Evolutionary conservation across 225 moss, liverwort and hornwort genomes (phyloP).

Genomic region (Pseudoscleropodium purum): DNA sequence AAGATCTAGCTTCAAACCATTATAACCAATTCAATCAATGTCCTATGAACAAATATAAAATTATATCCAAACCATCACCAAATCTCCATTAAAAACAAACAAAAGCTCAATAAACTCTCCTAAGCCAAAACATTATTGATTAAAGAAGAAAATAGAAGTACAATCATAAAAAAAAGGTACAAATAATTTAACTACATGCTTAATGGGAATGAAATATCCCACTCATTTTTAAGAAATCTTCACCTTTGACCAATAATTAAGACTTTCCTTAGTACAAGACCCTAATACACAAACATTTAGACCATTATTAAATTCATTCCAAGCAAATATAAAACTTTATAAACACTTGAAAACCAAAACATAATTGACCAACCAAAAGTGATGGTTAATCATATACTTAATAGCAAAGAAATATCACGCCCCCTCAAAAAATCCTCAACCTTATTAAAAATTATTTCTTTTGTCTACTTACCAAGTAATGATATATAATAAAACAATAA

Average conservation of each 20-base stretch:
- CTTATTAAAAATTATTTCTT: background rate
- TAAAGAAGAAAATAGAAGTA: background rate
- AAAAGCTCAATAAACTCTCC: fast-evolving
- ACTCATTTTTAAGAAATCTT: background rate
- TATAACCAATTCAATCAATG: background rate
- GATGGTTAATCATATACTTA: background rate
- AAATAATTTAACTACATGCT: background rate
- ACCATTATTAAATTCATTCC: background rate
- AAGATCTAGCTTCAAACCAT: background rate
- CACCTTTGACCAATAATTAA: background rate
- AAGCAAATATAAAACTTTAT: background rate
- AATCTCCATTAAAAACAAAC: background rate
- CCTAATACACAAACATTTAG: background rate
- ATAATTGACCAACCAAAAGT: background rate
- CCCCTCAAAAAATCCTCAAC: background rate
- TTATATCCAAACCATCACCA: background rate
- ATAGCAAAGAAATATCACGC: background rate
- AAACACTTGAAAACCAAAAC: background rate
- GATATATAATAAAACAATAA: background rate
- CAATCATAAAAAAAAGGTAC: background rate
- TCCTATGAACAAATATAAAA: background rate
- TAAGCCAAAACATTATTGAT: background rate
- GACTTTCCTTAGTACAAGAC: background rate
- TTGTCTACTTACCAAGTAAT: background rate
- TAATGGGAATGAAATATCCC: background rate